Evolutionary conservation across 2,329 filamentous ascomycete genomes (phyloP).

Genomic region (Penicillium sp.): DNA sequence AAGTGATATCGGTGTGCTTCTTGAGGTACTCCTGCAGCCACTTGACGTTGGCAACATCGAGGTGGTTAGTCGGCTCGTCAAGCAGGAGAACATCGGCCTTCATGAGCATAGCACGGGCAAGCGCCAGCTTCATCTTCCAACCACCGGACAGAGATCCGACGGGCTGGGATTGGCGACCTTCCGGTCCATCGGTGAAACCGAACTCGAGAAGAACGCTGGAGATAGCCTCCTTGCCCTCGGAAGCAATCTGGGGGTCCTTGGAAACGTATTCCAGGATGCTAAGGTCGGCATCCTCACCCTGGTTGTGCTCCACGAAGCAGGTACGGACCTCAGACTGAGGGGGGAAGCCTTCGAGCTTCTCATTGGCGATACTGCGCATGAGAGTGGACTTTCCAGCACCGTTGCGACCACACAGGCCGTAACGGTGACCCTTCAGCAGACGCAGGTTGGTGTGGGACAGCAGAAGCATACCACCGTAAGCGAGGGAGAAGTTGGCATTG

Average conservation of each 20-base stretch:
- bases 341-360: slow-evolving; percentile 96
- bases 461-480: slow-evolving; percentile 95
- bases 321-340: slow-evolving; percentile 88
- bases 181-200: slow-evolving; percentile 86
- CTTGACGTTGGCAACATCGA: slow-evolving; percentile 93
- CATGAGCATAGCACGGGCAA: slow-evolving; percentile 95
- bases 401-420: slow-evolving; percentile 95
- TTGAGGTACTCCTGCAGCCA: slow-evolving; percentile 97
- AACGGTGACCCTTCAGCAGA: slow-evolving; percentile 92
- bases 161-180: slow-evolving; percentile 82
- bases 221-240: slow-evolving; percentile 78
- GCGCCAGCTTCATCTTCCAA: slow-evolving; percentile 99
- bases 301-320: slow-evolving; percentile 98
- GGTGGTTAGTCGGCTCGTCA: slow-evolving; percentile 98
- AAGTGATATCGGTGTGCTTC: slow-evolving; percentile 93
- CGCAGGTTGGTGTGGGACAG: slow-evolving; percentile 94
- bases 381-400: slow-evolving; percentile 98
- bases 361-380: slow-evolving; percentile 93
- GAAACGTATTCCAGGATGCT: slow-evolving; percentile 91
- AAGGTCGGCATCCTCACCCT: slow-evolving; percentile 95
- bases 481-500: slow-evolving; percentile 95
- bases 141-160: slow-evolving; percentile 95
- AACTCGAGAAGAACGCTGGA: slow-evolving; percentile 83
- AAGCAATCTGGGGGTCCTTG: slow-evolving; percentile 83
- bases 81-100: slow-evolving; percentile 93